A percentile compares a stretch with the other conserved stretches of the same genome.
These are phyloP conservation scores for Termitomyces sp. DNA, from an alignment of 768 basidiomycete species.

Conservation along the genomic window DNA sequence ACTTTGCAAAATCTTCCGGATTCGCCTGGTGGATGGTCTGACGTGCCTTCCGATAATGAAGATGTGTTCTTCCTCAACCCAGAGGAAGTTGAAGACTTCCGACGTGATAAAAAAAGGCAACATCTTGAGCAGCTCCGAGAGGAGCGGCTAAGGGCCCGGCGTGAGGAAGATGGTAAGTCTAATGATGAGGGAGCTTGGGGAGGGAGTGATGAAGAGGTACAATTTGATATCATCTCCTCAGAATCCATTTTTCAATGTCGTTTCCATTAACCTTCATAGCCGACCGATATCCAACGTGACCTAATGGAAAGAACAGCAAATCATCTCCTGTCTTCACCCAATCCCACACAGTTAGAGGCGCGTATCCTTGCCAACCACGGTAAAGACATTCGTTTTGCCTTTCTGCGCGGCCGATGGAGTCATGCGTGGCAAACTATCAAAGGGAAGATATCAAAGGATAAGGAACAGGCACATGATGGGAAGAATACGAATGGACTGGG, in stretches of 20 bases:
- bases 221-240: not conserved
- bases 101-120: conserved; percentile 60
- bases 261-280: conserved; percentile 28
- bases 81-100: conserved; percentile 60
- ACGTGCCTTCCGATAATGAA: conserved; percentile 80
- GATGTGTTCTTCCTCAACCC: conserved; percentile 78
- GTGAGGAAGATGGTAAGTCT: conserved; percentile 32
- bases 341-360: conserved; percentile 80
- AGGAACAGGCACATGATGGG: conserved; percentile 19
- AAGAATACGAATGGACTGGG: conserved; percentile 30
- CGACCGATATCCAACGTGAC: conserved; percentile 49
- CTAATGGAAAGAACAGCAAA: conserved; percentile 73
- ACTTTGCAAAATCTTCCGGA: conserved; percentile 14
- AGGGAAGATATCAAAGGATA: conserved; percentile 27
- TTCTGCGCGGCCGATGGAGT: conserved; percentile 74
- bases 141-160: conserved; percentile 58
- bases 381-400: conserved; percentile 71
- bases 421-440: conserved; percentile 56
- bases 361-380: conserved; percentile 86
- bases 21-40: conserved; percentile 71
- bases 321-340: conserved; percentile 65
- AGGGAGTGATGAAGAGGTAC: conserved; percentile 66
- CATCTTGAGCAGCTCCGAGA: conserved; percentile 54
- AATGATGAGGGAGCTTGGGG: conserved; percentile 45
- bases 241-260: not conserved